phyloP scores from a whole-genome alignment of 495 filamentous ascomycete genomes.

The Tuber aestivum region DNA sequence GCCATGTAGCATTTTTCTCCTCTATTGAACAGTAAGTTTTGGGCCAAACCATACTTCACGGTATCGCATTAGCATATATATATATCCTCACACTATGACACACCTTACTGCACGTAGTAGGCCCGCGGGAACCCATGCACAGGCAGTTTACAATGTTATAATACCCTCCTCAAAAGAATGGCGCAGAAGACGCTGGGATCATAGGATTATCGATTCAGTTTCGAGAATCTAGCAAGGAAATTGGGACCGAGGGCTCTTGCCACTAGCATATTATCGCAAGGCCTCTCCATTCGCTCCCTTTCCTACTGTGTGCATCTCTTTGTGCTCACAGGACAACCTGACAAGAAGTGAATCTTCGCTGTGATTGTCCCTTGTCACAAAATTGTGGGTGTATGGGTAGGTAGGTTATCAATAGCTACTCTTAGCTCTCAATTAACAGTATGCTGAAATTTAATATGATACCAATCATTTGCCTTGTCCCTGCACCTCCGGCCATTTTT shows the following conservation, averaged over 20 bases:
- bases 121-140: too few species aligned
- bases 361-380: not conserved
- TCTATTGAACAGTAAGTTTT: too few species aligned
- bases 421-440: not conserved
- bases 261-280: not conserved
- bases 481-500: too few species aligned
- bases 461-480: too few species aligned
- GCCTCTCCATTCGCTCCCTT: constrained; percentile 34
- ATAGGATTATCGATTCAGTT: not conserved
- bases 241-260: not conserved
- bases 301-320: constrained; percentile 50
- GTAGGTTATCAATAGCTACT: not conserved
- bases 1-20: too few species aligned
- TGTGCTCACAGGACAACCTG: too few species aligned
- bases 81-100: not conserved
- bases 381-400: not conserved
- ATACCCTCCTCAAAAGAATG: not conserved
- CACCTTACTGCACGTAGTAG: not conserved
- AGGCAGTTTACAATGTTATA: too few species aligned
- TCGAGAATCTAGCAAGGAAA: not conserved
- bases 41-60: not conserved
- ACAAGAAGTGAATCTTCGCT: constrained; percentile 44
- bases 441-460: too few species aligned
- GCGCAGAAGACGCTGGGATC: not conserved
- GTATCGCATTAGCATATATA: not conserved